Percentiles rank a stretch among this genome's conserved stretches.
Evolutionary conservation across 2,329 filamentous ascomycete genomes (phyloP).

Genomic region (Phyllosticta capitalensis): DNA sequence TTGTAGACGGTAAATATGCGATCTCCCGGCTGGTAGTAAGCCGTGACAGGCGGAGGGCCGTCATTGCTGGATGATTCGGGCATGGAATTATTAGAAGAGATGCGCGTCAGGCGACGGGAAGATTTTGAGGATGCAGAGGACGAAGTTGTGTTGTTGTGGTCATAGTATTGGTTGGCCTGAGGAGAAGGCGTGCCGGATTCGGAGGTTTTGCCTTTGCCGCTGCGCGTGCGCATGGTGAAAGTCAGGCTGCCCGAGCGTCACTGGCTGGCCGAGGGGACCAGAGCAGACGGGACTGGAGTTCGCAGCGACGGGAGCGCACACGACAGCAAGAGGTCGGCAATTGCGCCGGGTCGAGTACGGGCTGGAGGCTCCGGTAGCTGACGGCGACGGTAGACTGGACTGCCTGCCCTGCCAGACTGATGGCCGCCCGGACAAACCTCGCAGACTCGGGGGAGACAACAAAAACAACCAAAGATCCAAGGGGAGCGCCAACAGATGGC

Average conservation of each 20-base stretch:
- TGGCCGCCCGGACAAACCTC: not conserved
- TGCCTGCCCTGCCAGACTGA: too few species aligned
- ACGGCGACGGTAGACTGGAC: too few species aligned
- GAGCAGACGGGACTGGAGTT: not conserved
- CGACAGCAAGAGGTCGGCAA: not conserved
- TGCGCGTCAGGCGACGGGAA: constrained; percentile 22
- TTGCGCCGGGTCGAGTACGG: not conserved
- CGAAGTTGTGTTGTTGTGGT: constrained; percentile 5
- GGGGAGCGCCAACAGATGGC: not conserved
- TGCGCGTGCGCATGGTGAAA: constrained; percentile 11
- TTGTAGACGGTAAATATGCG: constrained; percentile 27
- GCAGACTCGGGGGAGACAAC: not conserved
- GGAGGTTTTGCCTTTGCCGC: constrained; percentile 10
- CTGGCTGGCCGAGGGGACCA: not conserved
- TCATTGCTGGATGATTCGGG: constrained; percentile 19
- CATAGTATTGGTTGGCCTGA: not conserved
- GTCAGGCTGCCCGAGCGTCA: not conserved
- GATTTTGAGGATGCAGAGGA: constrained; percentile 8
- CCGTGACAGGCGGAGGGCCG: constrained; percentile 18
- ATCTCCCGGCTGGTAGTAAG: constrained; percentile 19
- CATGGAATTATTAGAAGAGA: constrained; percentile 27
- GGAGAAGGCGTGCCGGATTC: constrained; percentile 9
- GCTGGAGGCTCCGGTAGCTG: not conserved
- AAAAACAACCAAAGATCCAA: not conserved
- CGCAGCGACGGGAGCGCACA: not conserved